Evolutionary conservation across 1,284 basidiomycete genomes (phyloP), one percentile per base, ranked within the genome.

Genomic region (Puccinia triticina): DNA sequence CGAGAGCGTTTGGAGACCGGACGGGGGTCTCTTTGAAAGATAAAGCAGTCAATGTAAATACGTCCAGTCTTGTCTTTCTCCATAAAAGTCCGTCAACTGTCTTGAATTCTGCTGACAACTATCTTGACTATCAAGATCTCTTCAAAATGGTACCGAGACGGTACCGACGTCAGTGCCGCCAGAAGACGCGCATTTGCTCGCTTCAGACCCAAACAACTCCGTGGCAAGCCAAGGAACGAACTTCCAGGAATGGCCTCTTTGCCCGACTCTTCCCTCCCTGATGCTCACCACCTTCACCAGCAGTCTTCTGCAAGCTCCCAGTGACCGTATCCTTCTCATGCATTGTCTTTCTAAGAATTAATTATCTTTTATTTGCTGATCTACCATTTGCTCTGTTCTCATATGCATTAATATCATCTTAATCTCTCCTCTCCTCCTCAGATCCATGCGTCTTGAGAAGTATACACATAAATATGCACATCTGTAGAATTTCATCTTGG

Each of bases 41-140:
- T 72, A 81, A 81, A 81, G 78, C 78, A 14, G 78, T 81, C 2
- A 81, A 81, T 64, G 78, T 74, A n/a, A n/a, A n/a, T n/a, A 48
- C 34, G 78, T 73, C 23, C 21, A 29, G 43, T 78, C 40, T 66
- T n/a, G 37, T 48, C 59, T 77, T 16, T 64, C 40, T 40, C 5
- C n/a, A 14, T 34, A 12, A 32, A n/a, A n/a, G n/a, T 34, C 26
- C 67, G n/a, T 53, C 34, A 43, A 1, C 53, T 16, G 14, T 26
- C 26, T 46, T 21, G 43, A 57, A 66, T 21, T 53, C 50, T 34
- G 66, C 53, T 50, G 5, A 50, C 69, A 26, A 2, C 29, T 37
- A 29, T 40, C 53, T 57, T 40, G 23, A 55, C 53, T 21, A 53
- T 55, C 23, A 53, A 81, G 78, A 81, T 81, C n/a, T 73, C 78